Percentiles rank a stretch among this genome's conserved stretches.
phyloP scores from a whole-genome alignment of 495 filamentous ascomycete genomes.

The Bryoglossum gracile region DNA sequence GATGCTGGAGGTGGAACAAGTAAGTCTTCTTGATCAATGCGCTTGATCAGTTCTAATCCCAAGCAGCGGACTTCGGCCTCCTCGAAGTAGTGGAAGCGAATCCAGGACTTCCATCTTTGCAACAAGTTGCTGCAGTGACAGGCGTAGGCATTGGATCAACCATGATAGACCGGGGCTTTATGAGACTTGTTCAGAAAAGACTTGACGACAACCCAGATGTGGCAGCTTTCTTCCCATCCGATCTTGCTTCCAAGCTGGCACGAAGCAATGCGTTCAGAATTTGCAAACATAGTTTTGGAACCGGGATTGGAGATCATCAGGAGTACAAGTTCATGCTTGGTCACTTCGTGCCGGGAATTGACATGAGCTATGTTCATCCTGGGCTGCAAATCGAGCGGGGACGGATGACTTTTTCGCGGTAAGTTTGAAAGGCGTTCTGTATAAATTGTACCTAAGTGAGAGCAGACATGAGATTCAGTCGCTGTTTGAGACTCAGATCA shows the following conservation, averaged over 20 bases:
- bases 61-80: no score
- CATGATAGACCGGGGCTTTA: constrained; percentile 32
- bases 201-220: constrained; percentile 24
- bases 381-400: neutral
- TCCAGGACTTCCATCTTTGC: constrained; percentile 26
- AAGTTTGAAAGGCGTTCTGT: neutral
- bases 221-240: constrained; percentile 22
- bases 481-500: constrained; percentile 50
- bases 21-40: no score
- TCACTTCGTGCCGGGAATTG: neutral
- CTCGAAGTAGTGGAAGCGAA: constrained; percentile 29
- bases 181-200: constrained; percentile 25
- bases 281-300: neutral
- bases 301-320: neutral
- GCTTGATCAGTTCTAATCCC: no score
- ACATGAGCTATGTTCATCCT: neutral
- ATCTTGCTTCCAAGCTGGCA: constrained; percentile 21
- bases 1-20: no score
- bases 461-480: constrained; percentile 37
- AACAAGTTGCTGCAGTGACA: constrained; percentile 30
- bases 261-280: neutral
- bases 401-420: neutral
- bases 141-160: constrained; percentile 34
- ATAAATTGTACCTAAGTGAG: neutral
- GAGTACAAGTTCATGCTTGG: neutral